Percentiles rank a stretch among this genome's conserved stretches.
Conservation (phyloP, 116 monocot species). For the Posidonia oceanica region DNA sequence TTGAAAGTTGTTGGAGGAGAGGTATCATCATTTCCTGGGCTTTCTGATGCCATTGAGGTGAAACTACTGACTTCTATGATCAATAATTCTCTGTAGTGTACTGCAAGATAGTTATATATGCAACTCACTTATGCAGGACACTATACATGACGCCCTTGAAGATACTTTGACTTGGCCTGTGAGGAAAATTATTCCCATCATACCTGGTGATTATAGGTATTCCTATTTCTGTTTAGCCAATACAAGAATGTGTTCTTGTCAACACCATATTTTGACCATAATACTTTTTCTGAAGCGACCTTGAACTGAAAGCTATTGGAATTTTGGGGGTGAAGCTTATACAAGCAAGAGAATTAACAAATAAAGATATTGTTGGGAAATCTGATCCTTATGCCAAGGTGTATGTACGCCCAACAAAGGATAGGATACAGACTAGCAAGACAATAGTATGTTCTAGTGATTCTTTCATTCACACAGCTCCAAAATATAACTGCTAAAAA, state of each 20-base stretch:
- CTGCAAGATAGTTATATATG: neutral
- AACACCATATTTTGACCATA: conserved; percentile 1
- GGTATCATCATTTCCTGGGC: conserved; percentile 55
- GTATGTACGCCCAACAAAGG: conserved; percentile 69
- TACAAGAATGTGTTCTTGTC: neutral
- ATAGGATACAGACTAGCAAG: conserved; percentile 88
- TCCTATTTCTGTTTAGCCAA: conserved; percentile 1
- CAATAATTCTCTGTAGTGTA: neutral
- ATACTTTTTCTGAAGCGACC: conserved; percentile 39
- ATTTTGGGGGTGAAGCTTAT: conserved; percentile 91
- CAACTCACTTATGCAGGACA: conserved; percentile 41
- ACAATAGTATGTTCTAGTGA: conserved; percentile 53
- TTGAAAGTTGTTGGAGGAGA: conserved; percentile 64
- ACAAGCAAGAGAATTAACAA: conserved; percentile 77
- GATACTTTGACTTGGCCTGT: conserved; percentile 90
- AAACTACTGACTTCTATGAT: neutral
- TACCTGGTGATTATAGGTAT: conserved; percentile 98
- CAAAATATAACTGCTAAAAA: neutral
- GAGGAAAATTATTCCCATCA: conserved; percentile 75
- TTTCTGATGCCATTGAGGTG: conserved; percentile 71
- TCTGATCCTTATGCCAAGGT: conserved; percentile 86
- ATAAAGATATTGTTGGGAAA: conserved; percentile 96
- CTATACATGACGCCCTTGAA: conserved; percentile 82
- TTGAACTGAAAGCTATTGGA: conserved; percentile 89
- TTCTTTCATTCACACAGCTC: neutral